Percentiles rank a stretch among this genome's conserved stretches.
Evolutionary conservation across 2,329 filamentous ascomycete species (phyloP).

Genomic region (Epichloe uncinata): DNA sequence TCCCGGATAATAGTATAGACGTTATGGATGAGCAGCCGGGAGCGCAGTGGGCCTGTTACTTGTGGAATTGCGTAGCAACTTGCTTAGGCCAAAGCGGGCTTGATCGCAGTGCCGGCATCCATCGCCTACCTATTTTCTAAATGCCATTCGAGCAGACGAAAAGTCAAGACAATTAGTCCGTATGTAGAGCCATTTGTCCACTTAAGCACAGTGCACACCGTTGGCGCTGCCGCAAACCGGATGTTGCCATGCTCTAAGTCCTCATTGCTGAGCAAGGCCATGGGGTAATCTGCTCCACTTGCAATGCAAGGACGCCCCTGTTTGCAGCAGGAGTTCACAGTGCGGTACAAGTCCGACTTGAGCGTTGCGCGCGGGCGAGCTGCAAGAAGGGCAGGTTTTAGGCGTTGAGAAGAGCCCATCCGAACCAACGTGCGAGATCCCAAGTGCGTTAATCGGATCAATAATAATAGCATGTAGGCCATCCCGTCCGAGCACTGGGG

Average conservation of each 20-base stretch:
- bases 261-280: neutral
- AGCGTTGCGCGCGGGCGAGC: neutral
- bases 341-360: neutral
- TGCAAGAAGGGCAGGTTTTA: too few relatives aligned
- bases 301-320: constrained; percentile 3
- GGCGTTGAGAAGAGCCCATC: neutral
- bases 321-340: neutral
- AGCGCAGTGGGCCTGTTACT: neutral
- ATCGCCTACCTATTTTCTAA: neutral
- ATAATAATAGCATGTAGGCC: neutral
- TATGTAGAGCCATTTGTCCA: neutral
- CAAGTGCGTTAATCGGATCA: neutral
- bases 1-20: neutral
- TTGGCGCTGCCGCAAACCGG: neutral
- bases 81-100: constrained; percentile 2
- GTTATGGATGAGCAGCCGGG: neutral
- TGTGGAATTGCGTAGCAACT: neutral
- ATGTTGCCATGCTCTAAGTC: neutral
- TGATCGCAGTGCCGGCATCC: neutral
- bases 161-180: neutral
- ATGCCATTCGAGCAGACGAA: neutral
- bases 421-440: constrained; percentile 1
- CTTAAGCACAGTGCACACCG: neutral
- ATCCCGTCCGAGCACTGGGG: constrained; percentile 3
- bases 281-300: constrained; percentile 1